These are phyloP conservation scores for Polyporus tsugae DNA, from an alignment of 1,284 basidiomycete species.

Conservation along the genomic window DNA sequence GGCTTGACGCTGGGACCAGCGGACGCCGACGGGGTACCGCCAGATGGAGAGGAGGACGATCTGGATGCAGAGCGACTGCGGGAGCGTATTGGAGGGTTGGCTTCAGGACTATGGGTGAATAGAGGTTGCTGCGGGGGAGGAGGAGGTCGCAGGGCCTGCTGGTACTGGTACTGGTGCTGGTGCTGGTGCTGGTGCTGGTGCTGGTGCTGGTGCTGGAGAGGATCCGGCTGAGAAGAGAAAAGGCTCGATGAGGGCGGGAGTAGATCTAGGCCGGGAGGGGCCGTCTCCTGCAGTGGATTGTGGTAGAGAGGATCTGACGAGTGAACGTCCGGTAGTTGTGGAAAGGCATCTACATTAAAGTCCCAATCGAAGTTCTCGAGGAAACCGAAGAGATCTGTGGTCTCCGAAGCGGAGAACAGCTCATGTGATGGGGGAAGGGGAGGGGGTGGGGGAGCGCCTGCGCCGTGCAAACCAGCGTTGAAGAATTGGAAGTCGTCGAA, in stretches of 20 bases:
- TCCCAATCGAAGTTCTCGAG: slow-evolving; percentile 81
- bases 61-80: slow-evolving; percentile 32
- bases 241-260: slow-evolving; percentile 26
- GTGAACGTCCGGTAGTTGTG: slow-evolving; percentile 27
- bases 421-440: slow-evolving; percentile 74
- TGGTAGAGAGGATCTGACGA: slow-evolving; percentile 29
- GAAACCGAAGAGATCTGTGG: slow-evolving; percentile 76
- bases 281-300: slow-evolving; percentile 32
- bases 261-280: slow-evolving; percentile 28
- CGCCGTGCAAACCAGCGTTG: slow-evolving; percentile 59
- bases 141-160: slow-evolving; percentile 8
- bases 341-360: slow-evolving; percentile 47
- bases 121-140: slow-evolving; percentile 14
- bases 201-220: slow-evolving; percentile 17
- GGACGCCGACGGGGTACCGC: slow-evolving; percentile 31
- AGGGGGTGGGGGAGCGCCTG: slow-evolving; percentile 61
- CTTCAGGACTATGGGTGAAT: slow-evolving; percentile 16
- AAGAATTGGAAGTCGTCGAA: slow-evolving; percentile 75
- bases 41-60: slow-evolving; percentile 32
- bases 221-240: slow-evolving; percentile 21
- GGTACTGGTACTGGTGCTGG: background rate
- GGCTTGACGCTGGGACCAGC: slow-evolving; percentile 49
- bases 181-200: slow-evolving; percentile 14
- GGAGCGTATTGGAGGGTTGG: slow-evolving; percentile 19
- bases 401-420: slow-evolving; percentile 77